Base-by-base conservation (phyloP, 306 rosid species). In the Abrus pulchellus region DNA sequence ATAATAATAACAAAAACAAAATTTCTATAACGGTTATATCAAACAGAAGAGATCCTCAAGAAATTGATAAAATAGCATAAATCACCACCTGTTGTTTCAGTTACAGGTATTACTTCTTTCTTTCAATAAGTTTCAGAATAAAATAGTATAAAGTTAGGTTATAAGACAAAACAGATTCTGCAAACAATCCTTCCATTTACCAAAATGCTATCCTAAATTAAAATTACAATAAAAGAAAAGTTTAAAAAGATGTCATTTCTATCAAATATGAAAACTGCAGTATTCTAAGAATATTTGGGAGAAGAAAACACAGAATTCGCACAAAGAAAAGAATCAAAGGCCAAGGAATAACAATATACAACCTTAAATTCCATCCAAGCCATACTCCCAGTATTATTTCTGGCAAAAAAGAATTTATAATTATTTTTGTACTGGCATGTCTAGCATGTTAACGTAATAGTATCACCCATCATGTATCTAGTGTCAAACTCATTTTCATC, bases 191-290 rank as follows among this genome's bases (percentile, higher is more conserved):
- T 29, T 54, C 54, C 2, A 27, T 27, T 67, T 32, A 81, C 32
- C 80, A 81, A 34, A 74, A 28, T 66, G 11, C 50, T 72, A 59
- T 52, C 69, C 59, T 72, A 62, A 64, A 65, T 53, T 30, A 68
- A 77, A 68, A 74, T 60, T 8, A 3, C 30, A 54, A 64, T 45
- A 43, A 52, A 32, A 30, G 7, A 20, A 20, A 20, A 20, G 20
- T 20, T 10, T 1, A 27, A 45, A 4, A 11, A 13, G 72, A 55
- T 9, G 28, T 0, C 7, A 78, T 55, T 36, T 49, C 9, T 33
- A 45, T 72, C 14, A 63, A 54, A 62, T 41, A 30, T 40, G 4
- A 72, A 40, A 34, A 80, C 43, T 29, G 30, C 36, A 62, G 63
- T n/a, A 40, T 45, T 57, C 9, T 36, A 10, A 59, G 9, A n/a